Evolutionary conservation across 495 filamentous ascomycete species (phyloP), one percentile per base, ranked within the genome.

Genomic region (Aspergillus taichungensis): DNA sequence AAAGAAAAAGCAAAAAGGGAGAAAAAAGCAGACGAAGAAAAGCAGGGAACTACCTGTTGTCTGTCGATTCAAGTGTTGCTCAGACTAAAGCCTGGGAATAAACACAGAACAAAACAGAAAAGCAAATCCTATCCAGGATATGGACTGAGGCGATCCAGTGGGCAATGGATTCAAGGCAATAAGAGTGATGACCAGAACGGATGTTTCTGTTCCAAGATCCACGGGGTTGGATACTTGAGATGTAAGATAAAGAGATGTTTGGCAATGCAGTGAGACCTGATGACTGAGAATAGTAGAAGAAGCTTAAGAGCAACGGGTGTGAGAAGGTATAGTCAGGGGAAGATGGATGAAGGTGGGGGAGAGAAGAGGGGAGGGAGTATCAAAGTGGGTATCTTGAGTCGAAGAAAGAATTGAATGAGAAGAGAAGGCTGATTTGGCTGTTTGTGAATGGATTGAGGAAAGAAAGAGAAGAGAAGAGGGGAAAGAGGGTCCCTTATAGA

Each of bases 11-110:
- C 46, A 55, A 45, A 50, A 48, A 29, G 34, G 43, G 42, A 44
- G 45, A 42, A 38, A 45, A 61, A 38, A 24, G 18, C 18, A 24
- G 18, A 24, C 18, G 54, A 62, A 66, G 64, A 53, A 49, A 61
- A 60, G 54, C 57, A 52, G 64, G 67, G 61, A 56, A 59, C 69
- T 73, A 73, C 69, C 69, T 73, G 62, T 62, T 66, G 60, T 57
- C 42, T 63, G 59, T 67, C 53, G 60, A 49, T 51, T 29, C 46
- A 46, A 43, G 30, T 50, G 45, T 28, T 42, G 50, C 30, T 51
- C 59, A 67, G 61, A 64, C 63, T 49, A 54, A 51, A 55, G 61
- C 60, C 64, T 65, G 59, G 59, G 54, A 51, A 53, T 44, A 47
- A 41, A 48, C 34, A 46, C 34, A 43, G 42, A 56, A 50, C 49